Evolutionary conservation across 495 filamentous ascomycete species (phyloP), one percentile per base, ranked within the genome.

Genomic region (Penicillium chermesinum): DNA sequence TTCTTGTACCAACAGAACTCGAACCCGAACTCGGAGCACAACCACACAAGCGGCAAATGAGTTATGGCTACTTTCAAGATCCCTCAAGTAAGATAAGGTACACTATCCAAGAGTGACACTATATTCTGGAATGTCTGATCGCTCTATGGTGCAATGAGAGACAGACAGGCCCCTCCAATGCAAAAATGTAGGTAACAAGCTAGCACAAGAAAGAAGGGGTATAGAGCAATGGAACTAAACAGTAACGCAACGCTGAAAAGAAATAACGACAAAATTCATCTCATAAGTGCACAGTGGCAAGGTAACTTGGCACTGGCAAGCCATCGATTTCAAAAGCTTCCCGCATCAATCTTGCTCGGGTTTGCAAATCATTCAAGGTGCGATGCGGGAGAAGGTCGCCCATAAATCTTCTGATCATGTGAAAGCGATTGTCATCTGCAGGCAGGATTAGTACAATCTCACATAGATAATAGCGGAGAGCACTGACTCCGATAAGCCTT

Each of bases 171-270:
- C n/a, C n/a, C n/a, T n/a, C n/a, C n/a, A n/a, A n/a, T n/a, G n/a
- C n/a, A n/a, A n/a, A n/a, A n/a, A n/a, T n/a, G n/a, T n/a, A n/a
- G n/a, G n/a, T n/a, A n/a, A n/a, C n/a, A n/a, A n/a, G n/a, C n/a
- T n/a, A n/a, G n/a, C n/a, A 14, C 35, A 38, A 15, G 35, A 12
- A 15, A 38, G n/a, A n/a, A n/a, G 44, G 48, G 40, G 27, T 52
- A 46, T 36, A 40, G 30, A 34, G 10, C 20, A 36, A 30, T 30
- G 10, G 25, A 10, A 10, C 25, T 30, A 10, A 30, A 10, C 25
- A 30, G 25, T 30, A 10, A 10, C 4, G 25, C 25, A 30, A 30
- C 25, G 25, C 25, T 30, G 25, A 4, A 5, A 30, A 30, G 25
- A 30, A 5, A 10, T 30, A 10, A 5, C 5, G 25, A n/a, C n/a